Base-by-base conservation (phyloP, 2,329 filamentous ascomycete species). In the Shiraia sp. region DNA sequence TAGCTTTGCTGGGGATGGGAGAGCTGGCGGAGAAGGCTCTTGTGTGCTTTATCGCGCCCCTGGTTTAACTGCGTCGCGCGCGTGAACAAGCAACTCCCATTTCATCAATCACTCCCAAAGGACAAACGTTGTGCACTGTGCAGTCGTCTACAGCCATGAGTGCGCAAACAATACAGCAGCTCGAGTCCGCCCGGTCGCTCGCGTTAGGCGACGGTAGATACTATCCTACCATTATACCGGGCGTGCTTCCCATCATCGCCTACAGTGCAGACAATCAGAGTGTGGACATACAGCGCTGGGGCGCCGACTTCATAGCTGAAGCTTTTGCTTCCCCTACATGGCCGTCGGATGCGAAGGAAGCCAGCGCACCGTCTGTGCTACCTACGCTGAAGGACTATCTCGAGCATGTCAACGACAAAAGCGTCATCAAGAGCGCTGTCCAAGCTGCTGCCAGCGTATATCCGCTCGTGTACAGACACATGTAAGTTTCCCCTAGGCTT, bases 361-460 rank as follows among this genome's bases (percentile, higher is more conserved):
- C 83, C 47, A 77, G 93, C 72, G 84, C 86, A 54, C 76, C 89
- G 45, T 80, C 82, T 46, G 88, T 95, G 45, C 73, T 99, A 61
- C 85, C 90, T 55, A 88, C 86, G 17, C 71, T 99, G 47, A 72
- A 70, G 50, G 67, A 71, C 36, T 76, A 74, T 45, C 54, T 78
- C 44, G 68, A 71, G 32, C 64, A 66, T 36, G 81, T 82, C 45
- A 85, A 90, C 63, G 93, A 97, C 72, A 74, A 80, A 24, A 79
- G 84, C 49, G 90, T 97, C 44, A 74, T 96, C 65, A 90, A 90
- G 70, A 90, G 87, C 70, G 84, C 88, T 55, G 86, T 97, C 51
- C 90, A 96, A 72, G 85, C 90, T 34, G 87, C 88, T 41, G 88
- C 93, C 40, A 96, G 90, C 76, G 85, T 97, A 66, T 99, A 97